Evolutionary conservation across 2,329 filamentous ascomycete species (phyloP), one percentile per base, ranked within the genome.

Genomic region (Colletotrichum sp.): DNA sequence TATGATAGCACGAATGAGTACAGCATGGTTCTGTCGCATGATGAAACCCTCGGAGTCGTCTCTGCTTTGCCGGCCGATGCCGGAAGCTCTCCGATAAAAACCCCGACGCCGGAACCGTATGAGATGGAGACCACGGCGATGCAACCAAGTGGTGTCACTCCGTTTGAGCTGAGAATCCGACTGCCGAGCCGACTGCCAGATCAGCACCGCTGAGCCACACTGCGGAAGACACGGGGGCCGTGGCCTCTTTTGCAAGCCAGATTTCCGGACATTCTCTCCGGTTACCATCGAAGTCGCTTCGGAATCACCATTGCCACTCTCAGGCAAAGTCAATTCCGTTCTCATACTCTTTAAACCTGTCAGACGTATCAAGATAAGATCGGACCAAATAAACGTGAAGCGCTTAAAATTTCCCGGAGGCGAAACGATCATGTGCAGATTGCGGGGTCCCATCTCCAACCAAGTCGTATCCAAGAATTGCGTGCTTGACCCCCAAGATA

Each of bases 401-500:
- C 60, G 32, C 44, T 66, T 39, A 30, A 30, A 60, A 13, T 49
- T 59, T n/a, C 64, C 49, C 32, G 28, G 34, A 49, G 26, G 24
- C 63, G 36, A 68, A 68, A 30, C 57, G 52, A 39, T 24, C 30
- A 28, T 36, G 62, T 71, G 68, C 49, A 60, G 65, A 44, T 69
- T 73, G 74, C 70, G 74, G 74, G 70, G 74, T 76, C 34, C 26
- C 21, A 59, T 59, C 18, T 26, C 39, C 26, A 28, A 60, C 34
- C 26, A 18, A 68, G 73, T 73, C 49, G 70, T 34, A 73, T 64
- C 64, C 49, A 44, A 34, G 44, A 57, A 76, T 76, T 73, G 74
- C 74, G 74, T 76, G 74, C 74, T 76, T 52, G 21, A 52, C 36
- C 57, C 64, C 65, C 70, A 49, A 63, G 59, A 73, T 76, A 74